phyloP scores from a whole-genome alignment of 441 rosid genomes.

The Pelargonium myrrhifolium region DNA sequence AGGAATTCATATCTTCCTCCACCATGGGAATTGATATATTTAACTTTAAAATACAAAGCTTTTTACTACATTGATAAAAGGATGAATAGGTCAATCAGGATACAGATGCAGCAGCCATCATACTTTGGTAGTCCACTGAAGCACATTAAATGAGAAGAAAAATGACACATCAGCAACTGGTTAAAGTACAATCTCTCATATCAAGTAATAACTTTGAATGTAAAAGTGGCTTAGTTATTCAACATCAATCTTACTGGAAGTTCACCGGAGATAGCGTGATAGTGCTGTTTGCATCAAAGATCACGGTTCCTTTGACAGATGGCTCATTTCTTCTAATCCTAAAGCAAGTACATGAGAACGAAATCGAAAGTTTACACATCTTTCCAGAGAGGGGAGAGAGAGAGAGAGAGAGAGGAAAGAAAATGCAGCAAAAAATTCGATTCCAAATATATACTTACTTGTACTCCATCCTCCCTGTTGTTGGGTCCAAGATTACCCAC shows the following conservation, averaged over 20 bases:
- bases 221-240: neutral
- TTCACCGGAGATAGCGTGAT: constrained; percentile 84
- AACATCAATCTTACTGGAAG: constrained; percentile 61
- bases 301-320: constrained; percentile 62
- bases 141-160: constrained; percentile 16
- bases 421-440: neutral
- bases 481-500: constrained; percentile 94
- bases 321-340: constrained; percentile 90
- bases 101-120: constrained; percentile 94
- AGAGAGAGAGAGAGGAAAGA: neutral
- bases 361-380: neutral
- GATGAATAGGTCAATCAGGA: constrained; percentile 36
- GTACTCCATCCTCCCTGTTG: constrained; percentile 94
- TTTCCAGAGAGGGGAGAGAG: too few species aligned
- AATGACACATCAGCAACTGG: constrained; percentile 4
- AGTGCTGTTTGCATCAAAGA: constrained; percentile 82
- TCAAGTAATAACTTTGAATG: neutral
- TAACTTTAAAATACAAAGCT: constrained; percentile 9
- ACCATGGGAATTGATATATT: constrained; percentile 4
- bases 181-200: constrained; percentile 9
- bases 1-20: neutral
- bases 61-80: neutral
- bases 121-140: constrained; percentile 94
- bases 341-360: constrained; percentile 6
- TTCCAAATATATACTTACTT: constrained; percentile 46